Percentiles rank a stretch among this genome's conserved stretches.
Evolutionary conservation across 2,329 filamentous ascomycete species (phyloP).

Genomic region (Calonectria pauciramosa): DNA sequence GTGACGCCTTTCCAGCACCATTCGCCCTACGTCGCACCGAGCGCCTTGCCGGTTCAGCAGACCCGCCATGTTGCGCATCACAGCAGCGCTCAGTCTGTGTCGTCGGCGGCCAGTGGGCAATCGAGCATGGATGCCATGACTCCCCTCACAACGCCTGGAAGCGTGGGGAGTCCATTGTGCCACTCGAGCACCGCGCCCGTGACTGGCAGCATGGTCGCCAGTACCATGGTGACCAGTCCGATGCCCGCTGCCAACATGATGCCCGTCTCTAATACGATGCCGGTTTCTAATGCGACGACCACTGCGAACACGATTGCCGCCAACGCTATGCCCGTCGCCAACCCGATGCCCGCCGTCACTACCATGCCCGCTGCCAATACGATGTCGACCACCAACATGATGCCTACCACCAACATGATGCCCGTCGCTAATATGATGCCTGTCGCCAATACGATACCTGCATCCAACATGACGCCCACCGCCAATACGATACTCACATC

Average conservation of each 20-base stretch:
- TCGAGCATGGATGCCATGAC: constrained; percentile 26
- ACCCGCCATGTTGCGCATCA: constrained; percentile 17
- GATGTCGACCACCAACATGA: background rate
- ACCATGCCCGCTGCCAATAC: background rate
- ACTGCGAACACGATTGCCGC: too few relatives aligned
- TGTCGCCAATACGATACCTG: background rate
- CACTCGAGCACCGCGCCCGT: constrained; percentile 4
- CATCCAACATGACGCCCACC: background rate
- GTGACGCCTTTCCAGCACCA: constrained; percentile 10
- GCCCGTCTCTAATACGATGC: background rate
- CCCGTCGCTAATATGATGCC: background rate
- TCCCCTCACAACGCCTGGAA: constrained; percentile 30
- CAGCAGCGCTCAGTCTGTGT: constrained; percentile 13
- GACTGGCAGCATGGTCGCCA: background rate
- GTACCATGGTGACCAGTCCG: background rate
- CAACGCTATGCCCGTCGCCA: background rate
- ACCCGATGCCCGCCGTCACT: background rate
- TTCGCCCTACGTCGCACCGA: background rate
- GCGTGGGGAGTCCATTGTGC: constrained; percentile 22
- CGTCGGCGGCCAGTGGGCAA: constrained; percentile 18
- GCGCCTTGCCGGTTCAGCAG: constrained; percentile 1
- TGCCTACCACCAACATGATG: background rate
- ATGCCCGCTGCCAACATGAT: background rate
- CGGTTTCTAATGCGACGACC: background rate
- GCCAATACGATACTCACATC: too few relatives aligned